Evolutionary conservation across 352 stramenopile species (phyloP), one percentile per base, ranked within the genome.

Genomic region (Globisporangium uncinulatum): DNA sequence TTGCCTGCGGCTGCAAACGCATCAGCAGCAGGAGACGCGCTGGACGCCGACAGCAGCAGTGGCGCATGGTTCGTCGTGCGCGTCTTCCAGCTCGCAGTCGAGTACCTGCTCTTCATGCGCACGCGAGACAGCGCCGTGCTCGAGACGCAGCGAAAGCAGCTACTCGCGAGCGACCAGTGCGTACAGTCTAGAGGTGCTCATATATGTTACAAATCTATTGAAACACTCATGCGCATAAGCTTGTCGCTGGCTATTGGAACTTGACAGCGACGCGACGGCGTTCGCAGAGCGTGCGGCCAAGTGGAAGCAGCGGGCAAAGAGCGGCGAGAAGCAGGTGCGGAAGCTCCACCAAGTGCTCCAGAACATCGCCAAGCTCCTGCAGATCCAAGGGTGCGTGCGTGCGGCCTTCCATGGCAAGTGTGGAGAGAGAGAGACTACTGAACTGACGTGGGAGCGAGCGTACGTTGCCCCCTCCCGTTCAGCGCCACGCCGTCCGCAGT

Each of bases 331-430:
- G 32, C 81, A 89, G 56, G 70, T 83, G n/a, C 71, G 89, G 29
- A 87, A 89, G 24, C 66, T 92, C 31, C 79, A 88, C n/a, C 76
- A 87, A 51, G 71, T 88, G 62, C 65, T 92, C 34, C 79, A 89
- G 53, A 87, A 73, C 57, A 83, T 89, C 57, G 75, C 79, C 36
- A 88, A 86, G 44, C 57, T 92, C 29, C 55, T 92, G 57, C 75
- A 89, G 55, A 72, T 86, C 37, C 74, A 87, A 61, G 76, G 81
- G 78, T 88, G 62, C 8, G 51, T 17, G 17, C 15, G 15, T 6
- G 41, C 14, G 0, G 41, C 15, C 9, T 15, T n/a, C 15, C 34
- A 39, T 8, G 3, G 34, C 5, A 39, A 6, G 34, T 8, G 5
- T 2, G 8, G 34, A 13, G 34, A 39, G 34, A 13, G 34, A 13